phyloP scores from a whole-genome alignment of 352 stramenopile species.

The Lagenidium sp. region DNA sequence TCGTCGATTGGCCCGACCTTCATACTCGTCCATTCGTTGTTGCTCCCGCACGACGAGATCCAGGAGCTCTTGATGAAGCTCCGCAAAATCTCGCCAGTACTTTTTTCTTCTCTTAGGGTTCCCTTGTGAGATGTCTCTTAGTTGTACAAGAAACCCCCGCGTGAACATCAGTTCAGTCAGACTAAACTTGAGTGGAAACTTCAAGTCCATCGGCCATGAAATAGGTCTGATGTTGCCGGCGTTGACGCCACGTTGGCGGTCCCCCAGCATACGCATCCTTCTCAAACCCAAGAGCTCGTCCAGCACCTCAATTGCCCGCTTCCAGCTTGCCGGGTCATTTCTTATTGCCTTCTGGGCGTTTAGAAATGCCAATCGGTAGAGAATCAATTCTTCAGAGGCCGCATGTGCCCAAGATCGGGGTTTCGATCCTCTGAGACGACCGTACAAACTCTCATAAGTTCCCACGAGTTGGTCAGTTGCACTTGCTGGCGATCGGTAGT shows the following conservation, averaged over 20 bases:
- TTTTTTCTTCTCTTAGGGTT: constrained; percentile 7
- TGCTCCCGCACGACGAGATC: constrained; percentile 11
- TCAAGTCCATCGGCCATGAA: constrained; percentile 4
- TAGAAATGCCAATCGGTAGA: constrained; percentile 44
- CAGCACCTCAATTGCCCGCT: constrained; percentile 7
- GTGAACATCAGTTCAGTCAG: constrained; percentile 8
- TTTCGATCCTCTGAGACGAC: constrained; percentile 27
- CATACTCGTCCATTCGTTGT: not conserved
- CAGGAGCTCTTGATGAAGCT: constrained; percentile 33
- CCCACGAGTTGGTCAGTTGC: constrained; percentile 18
- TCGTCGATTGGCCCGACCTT: constrained; percentile 3
- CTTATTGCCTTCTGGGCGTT: constrained; percentile 22
- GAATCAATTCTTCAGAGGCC: constrained; percentile 39
- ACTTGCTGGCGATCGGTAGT: constrained; percentile 24
- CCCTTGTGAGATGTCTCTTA: not conserved
- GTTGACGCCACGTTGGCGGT: too few relatives aligned
- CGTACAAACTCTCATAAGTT: constrained; percentile 46
- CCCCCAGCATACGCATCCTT: constrained; percentile 1
- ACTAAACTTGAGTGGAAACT: constrained; percentile 6
- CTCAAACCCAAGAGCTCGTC: constrained; percentile 10
- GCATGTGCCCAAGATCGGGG: constrained; percentile 18
- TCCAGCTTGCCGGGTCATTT: not conserved
- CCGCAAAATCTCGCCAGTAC: constrained; percentile 33
- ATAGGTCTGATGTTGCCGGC: constrained; percentile 10
- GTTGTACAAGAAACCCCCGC: constrained; percentile 9